Evolutionary conservation across 495 filamentous ascomycete genomes (phyloP), one percentile per base, ranked within the genome.

Genomic region (Hyaloscypha bicolor): DNA sequence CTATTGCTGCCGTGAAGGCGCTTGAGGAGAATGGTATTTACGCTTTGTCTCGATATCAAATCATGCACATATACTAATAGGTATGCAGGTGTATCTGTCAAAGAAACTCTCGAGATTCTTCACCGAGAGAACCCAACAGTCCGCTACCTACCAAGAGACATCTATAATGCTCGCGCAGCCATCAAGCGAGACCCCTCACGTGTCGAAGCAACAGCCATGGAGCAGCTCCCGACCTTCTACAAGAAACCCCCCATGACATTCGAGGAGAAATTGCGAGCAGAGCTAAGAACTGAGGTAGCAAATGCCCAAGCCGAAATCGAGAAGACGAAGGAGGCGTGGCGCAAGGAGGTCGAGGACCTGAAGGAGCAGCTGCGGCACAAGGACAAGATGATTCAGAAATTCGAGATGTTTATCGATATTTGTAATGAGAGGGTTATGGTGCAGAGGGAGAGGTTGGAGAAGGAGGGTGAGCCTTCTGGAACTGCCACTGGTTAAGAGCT

Each of bases 351-450:
- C 33, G 82, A 81, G 6, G 77, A 80, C 3, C 73, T 86, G 33
- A 80, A 79, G 60, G 79, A 76, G 42, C 79, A 81, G 66, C 48
- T 86, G 30, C 75, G 73, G 30, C 78, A 82, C 60, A 86, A 85
- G 73, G 81, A 85, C 63, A 81, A 81, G 69, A 79, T 82, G 63
- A 86, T 86, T 31, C 70, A 77, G 60, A 83, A 81, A 71, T 86
- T 86, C 69, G 84, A 86, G 72, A 82, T 85, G 79, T 86, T 86
- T 61, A 85, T 86, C 69, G 84, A 86, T 69, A 84, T 86, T 55
- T 85, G 83, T 74, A 86, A 86, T 62, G 79, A 84, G 71, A 77
- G 84, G 53, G 84, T 85, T 37, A 85, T 86, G 76, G 79, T 84
- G 22, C 81, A 80, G 66, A 73, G 80, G 66, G 78, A 80, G 66